A percentile compares a stretch with the other conserved stretches of the same genome.
Evolutionary conservation across 371 early-diverging fungal species (phyloP).

Genomic region (Dinochytrium kinnereticum): DNA sequence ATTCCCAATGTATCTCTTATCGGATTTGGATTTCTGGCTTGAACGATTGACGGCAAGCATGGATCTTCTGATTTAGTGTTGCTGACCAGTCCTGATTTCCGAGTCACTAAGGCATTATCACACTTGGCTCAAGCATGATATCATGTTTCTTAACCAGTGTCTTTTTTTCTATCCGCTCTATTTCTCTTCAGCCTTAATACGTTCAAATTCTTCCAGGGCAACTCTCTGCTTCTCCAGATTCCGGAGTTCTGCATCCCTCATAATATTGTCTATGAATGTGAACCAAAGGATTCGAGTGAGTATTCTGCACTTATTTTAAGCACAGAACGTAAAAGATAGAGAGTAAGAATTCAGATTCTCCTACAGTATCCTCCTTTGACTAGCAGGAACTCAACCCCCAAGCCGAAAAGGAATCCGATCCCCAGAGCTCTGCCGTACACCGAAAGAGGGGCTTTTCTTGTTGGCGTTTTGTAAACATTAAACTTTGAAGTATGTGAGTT

Average conservation of each 20-base stretch:
- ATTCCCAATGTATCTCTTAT: too few species aligned
- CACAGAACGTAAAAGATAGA: background rate
- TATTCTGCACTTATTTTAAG: background rate
- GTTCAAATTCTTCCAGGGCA: background rate
- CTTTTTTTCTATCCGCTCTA: too few species aligned
- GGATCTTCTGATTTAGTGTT: too few species aligned
- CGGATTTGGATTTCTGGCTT: too few species aligned
- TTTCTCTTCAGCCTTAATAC: too few species aligned
- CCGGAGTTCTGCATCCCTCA: background rate
- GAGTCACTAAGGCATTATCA: too few species aligned
- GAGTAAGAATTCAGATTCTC: too few species aligned
- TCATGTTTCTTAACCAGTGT: too few species aligned
- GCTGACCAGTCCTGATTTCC: too few species aligned
- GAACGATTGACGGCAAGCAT: too few species aligned
- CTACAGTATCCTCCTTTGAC: conserved; percentile 12
- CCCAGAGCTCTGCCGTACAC: background rate
- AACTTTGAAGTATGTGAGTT: background rate
- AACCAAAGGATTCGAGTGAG: too few species aligned
- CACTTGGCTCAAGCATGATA: too few species aligned
- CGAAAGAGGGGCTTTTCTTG: background rate
- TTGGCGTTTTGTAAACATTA: background rate
- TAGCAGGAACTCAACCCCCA: conserved; percentile 2
- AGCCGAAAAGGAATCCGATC: background rate
- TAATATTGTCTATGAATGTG: conserved; percentile 8
- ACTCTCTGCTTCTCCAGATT: background rate